Base-by-base conservation (phyloP, 164 flowering plant species). In the Vitis rotundifolia region DNA sequence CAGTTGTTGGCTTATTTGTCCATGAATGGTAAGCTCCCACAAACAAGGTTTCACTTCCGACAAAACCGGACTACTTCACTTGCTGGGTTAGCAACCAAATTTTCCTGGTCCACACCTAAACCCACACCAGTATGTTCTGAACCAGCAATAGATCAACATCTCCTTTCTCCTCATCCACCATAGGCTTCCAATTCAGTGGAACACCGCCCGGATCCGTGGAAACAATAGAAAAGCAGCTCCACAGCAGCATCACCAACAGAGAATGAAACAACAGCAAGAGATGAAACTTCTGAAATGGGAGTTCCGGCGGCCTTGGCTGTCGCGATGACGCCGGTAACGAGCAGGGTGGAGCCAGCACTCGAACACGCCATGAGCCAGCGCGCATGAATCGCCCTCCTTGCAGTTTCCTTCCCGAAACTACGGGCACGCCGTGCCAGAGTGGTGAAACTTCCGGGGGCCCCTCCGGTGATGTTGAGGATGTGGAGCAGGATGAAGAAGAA, bases 191-290 rank as follows among this genome's bases (percentile, higher is more conserved):
- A 80, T 85, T 88, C 5, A 87, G 85, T 2, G 98, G 98, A 31
- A 93, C 97, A 72, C 84, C 64, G 1, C 99, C 99, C 0, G 99
- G 99, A 78, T 96, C 95, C 69, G 97, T 93, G 16, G 91, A 68
- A 49, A 96, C 94, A 71, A 88, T 92, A 65, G 94, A 81, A 73
- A 90, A 92, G 78, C 93, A 96, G 80, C 97, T 85, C 99, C 99
- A 96, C 44, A 96, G 71, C 14, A 96, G 76, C 99, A 96, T 91
- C 76, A 72, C 97, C 85, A 96, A 73, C 99, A 19, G 1, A 19
- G 22, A 19, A 19, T 19, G 22, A 19, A 19, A 19, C 22, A 19
- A 19, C 1, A 19, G 1, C 22, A 19, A 19, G 22, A 19, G 22
- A 19, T 19, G 22, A 1, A 19, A 19, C 22, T 19, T 19, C 22